Percentiles rank a stretch among this genome's conserved stretches.
These are phyloP conservation scores for Saccharomycopsis babjevae DNA, from an alignment of 805 yeast species.

Conservation along the genomic window DNA sequence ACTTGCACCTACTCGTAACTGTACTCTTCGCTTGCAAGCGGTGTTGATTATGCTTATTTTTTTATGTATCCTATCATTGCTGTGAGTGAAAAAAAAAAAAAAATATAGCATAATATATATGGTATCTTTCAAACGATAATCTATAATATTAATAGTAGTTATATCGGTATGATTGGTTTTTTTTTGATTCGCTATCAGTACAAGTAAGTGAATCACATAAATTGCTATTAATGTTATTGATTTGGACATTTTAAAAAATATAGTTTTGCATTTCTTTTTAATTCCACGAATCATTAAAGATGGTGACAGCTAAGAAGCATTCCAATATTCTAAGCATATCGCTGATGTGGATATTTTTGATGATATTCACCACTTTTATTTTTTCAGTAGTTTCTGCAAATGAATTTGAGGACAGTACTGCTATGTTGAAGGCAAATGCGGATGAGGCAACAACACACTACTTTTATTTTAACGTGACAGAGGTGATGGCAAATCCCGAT, in stretches of 20 bases:
- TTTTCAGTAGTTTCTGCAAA: not conserved
- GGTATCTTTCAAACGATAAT: not conserved
- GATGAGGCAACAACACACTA: conserved; percentile 33
- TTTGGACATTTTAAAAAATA: not conserved
- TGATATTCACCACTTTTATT: not conserved
- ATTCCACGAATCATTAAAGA: not conserved
- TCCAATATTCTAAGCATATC: not conserved
- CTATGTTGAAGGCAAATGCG: not conserved
- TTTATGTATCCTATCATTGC: not conserved
- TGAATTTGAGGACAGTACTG: not conserved
- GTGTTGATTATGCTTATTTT: too few species aligned
- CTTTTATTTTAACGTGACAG: conserved; percentile 46
- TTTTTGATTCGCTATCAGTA: not conserved
- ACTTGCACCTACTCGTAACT: not conserved
- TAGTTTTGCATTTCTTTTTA: not conserved
- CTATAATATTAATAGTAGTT: not conserved
- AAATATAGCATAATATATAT: not conserved
- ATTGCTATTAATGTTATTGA: not conserved
- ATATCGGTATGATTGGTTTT: not conserved
- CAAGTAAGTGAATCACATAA: not conserved
- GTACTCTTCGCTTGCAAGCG: not conserved
- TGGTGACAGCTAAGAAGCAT: not conserved
- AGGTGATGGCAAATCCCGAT: conserved; percentile 60
- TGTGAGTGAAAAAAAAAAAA: not conserved
- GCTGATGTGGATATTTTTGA: not conserved